Conservation (phyloP, 2,329 filamentous ascomycete genomes). For the Biscogniauxia sp. region DNA sequence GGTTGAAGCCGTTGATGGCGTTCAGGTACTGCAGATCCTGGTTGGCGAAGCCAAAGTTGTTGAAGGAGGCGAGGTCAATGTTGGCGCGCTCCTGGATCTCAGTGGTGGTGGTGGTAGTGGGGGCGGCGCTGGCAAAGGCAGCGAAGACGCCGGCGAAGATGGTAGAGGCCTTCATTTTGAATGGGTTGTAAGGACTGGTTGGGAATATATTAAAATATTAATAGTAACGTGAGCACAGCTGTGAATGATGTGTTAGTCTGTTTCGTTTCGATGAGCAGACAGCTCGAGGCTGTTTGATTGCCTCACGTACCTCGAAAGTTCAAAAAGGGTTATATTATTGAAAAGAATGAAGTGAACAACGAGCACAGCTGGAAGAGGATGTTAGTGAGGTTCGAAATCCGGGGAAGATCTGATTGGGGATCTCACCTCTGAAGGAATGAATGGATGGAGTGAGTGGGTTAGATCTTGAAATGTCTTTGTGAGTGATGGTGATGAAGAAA, state of each 20-base stretch:
- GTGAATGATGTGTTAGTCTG: constrained; percentile 21
- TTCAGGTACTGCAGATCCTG: constrained; percentile 40
- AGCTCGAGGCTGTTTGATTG: background rate
- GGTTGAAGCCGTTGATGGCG: constrained; percentile 31
- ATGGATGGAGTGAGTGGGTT: constrained; percentile 37
- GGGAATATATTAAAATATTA: constrained; percentile 34
- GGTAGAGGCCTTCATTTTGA: constrained; percentile 50
- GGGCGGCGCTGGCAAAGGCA: constrained; percentile 44
- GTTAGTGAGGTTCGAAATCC: constrained; percentile 20
- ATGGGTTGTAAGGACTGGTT: constrained; percentile 27
- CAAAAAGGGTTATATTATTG: constrained; percentile 29
- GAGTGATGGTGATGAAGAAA: constrained; percentile 33
- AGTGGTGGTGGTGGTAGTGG: constrained; percentile 24
- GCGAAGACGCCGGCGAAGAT: constrained; percentile 45
- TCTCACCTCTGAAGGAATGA: constrained; percentile 48
- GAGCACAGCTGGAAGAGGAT: constrained; percentile 44
- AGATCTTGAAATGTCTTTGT: constrained; percentile 35
- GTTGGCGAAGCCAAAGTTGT: constrained; percentile 30
- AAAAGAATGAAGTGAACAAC: constrained; percentile 45
- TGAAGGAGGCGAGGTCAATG: constrained; percentile 35
- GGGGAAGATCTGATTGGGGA: background rate
- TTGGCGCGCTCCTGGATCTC: constrained; percentile 21
- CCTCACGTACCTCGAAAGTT: constrained; percentile 38
- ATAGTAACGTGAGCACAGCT: constrained; percentile 45
- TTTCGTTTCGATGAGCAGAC: background rate